These are phyloP conservation scores for Lactarius pseudohatsudake DNA, from an alignment of 768 basidiomycete species.

Conservation along the genomic window DNA sequence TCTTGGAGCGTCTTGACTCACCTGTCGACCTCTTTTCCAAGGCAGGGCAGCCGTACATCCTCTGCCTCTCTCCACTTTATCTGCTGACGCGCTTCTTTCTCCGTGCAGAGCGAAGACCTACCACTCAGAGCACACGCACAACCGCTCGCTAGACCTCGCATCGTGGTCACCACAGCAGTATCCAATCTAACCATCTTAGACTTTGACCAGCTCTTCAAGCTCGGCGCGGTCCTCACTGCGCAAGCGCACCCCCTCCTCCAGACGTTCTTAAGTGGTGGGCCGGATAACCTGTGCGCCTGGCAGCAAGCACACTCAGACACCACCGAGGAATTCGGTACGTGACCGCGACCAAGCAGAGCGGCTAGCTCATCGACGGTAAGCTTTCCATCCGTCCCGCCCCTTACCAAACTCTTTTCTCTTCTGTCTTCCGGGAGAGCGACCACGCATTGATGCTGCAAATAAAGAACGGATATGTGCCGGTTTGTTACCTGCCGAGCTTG, in stretches of 20 bases:
- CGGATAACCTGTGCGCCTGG: constrained; percentile 67
- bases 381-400: constrained; percentile 21
- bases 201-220: constrained; percentile 66
- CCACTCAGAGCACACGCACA: constrained; percentile 62
- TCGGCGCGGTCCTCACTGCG: constrained; percentile 64
- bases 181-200: too few relatives aligned
- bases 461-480: constrained; percentile 73
- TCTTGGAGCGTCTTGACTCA: too few relatives aligned
- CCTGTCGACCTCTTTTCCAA: too few relatives aligned
- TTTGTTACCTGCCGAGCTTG: constrained; percentile 73
- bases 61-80: neutral
- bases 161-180: constrained; percentile 65
- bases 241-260: constrained; percentile 72
- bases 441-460: neutral
- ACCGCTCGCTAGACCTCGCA: constrained; percentile 57
- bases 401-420: too few relatives aligned
- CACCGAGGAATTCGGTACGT: too few relatives aligned
- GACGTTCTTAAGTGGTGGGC: constrained; percentile 65
- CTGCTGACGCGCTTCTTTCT: neutral
- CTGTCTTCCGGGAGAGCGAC: too few relatives aligned
- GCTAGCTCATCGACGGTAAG: too few relatives aligned
- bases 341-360: too few relatives aligned
- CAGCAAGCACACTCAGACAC: constrained; percentile 45
- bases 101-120: constrained; percentile 47
- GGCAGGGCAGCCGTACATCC: constrained; percentile 56